Percentiles rank a stretch among this genome's conserved stretches.
Conservation (phyloP, 2,329 filamentous ascomycete species). For the Drechslerella coelobrocha region DNA sequence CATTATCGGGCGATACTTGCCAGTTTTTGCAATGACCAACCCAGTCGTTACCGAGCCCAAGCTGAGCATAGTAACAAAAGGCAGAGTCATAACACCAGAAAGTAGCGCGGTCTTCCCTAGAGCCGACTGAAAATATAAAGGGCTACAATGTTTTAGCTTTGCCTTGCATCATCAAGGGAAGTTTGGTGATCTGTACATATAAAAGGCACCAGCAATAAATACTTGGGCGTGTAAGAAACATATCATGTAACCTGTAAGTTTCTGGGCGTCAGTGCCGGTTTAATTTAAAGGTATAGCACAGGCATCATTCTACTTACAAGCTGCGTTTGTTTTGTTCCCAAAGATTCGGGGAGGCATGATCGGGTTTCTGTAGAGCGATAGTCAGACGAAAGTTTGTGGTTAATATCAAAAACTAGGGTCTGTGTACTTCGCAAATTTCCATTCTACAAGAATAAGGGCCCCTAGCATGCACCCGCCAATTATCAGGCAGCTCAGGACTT, state of each 20-base stretch:
- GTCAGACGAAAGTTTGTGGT: neutral
- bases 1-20: constrained; percentile 67
- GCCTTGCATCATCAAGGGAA: neutral
- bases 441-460: constrained; percentile 69
- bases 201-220: constrained; percentile 70
- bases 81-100: constrained; percentile 70
- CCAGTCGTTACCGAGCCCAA: constrained; percentile 60
- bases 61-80: constrained; percentile 65
- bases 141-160: neutral
- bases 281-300: constrained; percentile 54
- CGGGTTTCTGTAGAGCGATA: constrained; percentile 58
- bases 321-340: constrained; percentile 64
- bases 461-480: constrained; percentile 64
- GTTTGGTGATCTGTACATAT: constrained; percentile 17
- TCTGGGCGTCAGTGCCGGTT: constrained; percentile 60
- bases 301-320: constrained; percentile 57
- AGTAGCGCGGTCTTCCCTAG: constrained; percentile 67
- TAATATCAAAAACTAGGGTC: neutral
- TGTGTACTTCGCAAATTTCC: constrained; percentile 66
- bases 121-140: constrained; percentile 71
- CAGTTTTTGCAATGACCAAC: constrained; percentile 67
- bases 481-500: constrained; percentile 68
- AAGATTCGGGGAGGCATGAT: constrained; percentile 74
- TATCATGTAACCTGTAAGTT: constrained; percentile 59
- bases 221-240: constrained; percentile 64